Evolutionary conservation across 495 filamentous ascomycete genomes (phyloP), one percentile per base, ranked within the genome.

Genomic region (Podospora australis): DNA sequence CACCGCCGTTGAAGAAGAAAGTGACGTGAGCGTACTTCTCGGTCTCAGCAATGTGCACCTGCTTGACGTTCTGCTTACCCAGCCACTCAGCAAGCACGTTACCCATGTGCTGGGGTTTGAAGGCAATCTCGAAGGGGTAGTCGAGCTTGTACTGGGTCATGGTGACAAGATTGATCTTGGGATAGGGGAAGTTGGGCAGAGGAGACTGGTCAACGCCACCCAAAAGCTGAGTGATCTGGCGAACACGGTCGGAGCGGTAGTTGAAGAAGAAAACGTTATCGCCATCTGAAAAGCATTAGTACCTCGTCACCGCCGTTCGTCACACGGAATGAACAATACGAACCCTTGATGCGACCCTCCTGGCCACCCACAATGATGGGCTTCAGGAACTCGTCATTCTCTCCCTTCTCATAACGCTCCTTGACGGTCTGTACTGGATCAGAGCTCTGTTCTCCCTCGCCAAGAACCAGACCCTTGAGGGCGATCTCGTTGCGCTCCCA

Each of bases 191-290:
- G 63, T 95, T 87, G 46, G 92, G 88, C 52, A 73, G 77, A 42
- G 91, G 89, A 14, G 88, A 92, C 57, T 86, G 85, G 73, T 98
- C 94, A 58, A 89, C 80, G 63, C 83, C 86, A 60, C 92, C 94
- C 22, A 98, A 73, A 36, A 97, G 75, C 72, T 97, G 92, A 45
- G 91, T 96, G 63, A 97, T 84, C 65, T 98, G 91, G 56, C 94
- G 88, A 43, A 95, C 90, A 66, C 92, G 90, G 63, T 98, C 92
- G 29, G 92, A 96, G 57, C 92, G 91, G 79, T 98, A 98, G 80
- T 98, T 98, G 86, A 98, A 98, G 82, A 96, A 96, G 78, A 98
- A 96, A 59, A 95, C 80, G 39, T 88, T 91, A 62, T 98, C 92
- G 52, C 82, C 78, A 63, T 96, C 88, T 89, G 50, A 14, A 22